phyloP scores from a whole-genome alignment of 768 basidiomycete species.

The Boletus rufocinnamomeus region DNA sequence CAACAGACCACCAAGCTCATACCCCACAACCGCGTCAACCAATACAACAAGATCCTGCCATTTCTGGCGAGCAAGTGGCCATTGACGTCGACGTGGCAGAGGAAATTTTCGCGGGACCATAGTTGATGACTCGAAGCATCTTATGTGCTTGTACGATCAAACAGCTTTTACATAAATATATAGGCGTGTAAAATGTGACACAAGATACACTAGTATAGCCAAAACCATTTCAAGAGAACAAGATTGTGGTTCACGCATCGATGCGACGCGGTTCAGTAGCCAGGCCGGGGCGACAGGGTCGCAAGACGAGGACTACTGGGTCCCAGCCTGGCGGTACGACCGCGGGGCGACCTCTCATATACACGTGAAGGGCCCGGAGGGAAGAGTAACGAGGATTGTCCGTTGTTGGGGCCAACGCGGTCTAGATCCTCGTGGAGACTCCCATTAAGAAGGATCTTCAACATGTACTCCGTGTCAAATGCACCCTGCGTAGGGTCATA shows the following conservation, averaged over 20 bases:
- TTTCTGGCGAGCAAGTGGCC: no score
- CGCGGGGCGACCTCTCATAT: conserved; percentile 15
- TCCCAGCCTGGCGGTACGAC: conserved; percentile 9
- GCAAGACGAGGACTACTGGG: conserved; percentile 16
- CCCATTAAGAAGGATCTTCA: conserved; percentile 37
- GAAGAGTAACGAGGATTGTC: conserved; percentile 13
- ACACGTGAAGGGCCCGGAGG: conserved; percentile 1
- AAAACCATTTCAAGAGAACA: not conserved
- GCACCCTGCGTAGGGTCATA: conserved; percentile 32
- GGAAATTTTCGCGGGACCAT: not conserved
- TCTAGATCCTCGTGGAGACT: conserved; percentile 25
- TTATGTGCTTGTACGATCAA: not conserved
- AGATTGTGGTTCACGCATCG: not conserved
- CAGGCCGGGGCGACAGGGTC: conserved; percentile 8
- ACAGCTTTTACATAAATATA: not conserved
- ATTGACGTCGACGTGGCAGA: not conserved
- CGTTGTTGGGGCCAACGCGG: conserved; percentile 3
- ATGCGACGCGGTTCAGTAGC: conserved; percentile 9
- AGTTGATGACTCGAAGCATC: not conserved
- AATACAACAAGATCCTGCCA: no score
- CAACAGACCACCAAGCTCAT: no score
- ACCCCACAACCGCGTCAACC: no score
- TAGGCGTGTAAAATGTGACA: not conserved
- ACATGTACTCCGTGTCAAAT: conserved; percentile 38
- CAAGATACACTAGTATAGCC: not conserved